Conservation (phyloP, 345 rosid species). For the Aquilaria sinensis region DNA sequence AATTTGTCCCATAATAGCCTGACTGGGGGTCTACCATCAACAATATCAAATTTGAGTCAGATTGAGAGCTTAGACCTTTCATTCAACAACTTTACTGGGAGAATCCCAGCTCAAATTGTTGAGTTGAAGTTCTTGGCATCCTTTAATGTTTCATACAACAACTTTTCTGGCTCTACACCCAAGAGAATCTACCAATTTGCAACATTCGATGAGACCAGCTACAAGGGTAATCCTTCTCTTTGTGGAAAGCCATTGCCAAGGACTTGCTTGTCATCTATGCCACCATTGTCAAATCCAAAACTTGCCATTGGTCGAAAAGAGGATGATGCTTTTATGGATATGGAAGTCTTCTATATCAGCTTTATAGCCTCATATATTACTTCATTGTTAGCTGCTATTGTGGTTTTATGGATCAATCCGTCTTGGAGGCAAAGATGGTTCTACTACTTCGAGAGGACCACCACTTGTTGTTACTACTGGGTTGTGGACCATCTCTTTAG, state of each 20-base stretch:
- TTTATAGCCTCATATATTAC: not conserved
- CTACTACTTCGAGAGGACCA: not conserved
- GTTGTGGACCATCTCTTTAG: not conserved
- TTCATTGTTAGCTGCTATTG: not conserved
- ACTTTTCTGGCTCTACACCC: slow-evolving; percentile 21
- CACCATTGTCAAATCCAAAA: not conserved
- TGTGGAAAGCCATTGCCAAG: slow-evolving; percentile 21
- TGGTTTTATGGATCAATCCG: slow-evolving; percentile 4
- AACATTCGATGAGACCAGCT: slow-evolving; percentile 17
- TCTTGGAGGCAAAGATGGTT: slow-evolving; percentile 4
- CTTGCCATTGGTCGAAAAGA: not conserved
- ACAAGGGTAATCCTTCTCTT: slow-evolving; percentile 20
- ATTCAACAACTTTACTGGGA: slow-evolving; percentile 14
- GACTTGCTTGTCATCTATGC: not conserved
- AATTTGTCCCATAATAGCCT: slow-evolving; percentile 18
- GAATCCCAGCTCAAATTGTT: slow-evolving; percentile 16
- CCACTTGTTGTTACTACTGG: not conserved
- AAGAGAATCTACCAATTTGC: slow-evolving; percentile 15
- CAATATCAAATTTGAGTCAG: slow-evolving; percentile 9
- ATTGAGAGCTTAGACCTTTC: slow-evolving; percentile 31
- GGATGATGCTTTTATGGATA: not conserved
- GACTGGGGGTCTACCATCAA: slow-evolving; percentile 13
- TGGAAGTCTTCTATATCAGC: not conserved
- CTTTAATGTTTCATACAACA: slow-evolving; percentile 26
- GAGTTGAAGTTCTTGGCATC: not conserved